A percentile compares a stretch with the other conserved stretches of the same genome.
Evolutionary conservation across 768 basidiomycete genomes (phyloP).

Genomic region (Termitomyces sp.): DNA sequence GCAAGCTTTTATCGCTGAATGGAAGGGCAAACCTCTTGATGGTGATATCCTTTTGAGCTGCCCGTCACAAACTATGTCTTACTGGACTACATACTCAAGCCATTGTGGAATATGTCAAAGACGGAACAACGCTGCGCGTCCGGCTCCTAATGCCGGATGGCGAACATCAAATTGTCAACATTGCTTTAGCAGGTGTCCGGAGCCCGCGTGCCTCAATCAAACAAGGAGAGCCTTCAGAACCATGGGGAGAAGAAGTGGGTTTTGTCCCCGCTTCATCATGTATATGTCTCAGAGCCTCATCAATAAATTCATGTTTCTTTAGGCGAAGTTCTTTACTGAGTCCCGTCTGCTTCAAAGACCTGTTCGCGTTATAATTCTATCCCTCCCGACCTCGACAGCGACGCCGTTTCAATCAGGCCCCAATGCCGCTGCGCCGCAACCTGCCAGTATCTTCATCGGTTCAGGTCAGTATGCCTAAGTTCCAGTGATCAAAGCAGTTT

Average conservation of each 20-base stretch:
- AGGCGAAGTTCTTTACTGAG: constrained; percentile 96
- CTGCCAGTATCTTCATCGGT: constrained; percentile 89
- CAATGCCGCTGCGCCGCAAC: constrained; percentile 50
- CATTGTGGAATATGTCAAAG: constrained; percentile 90
- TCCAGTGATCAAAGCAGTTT: neutral
- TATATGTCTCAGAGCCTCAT: constrained; percentile 12
- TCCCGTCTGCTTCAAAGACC: constrained; percentile 77
- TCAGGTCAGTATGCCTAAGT: constrained; percentile 48
- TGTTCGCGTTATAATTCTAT: constrained; percentile 77
- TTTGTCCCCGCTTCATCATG: constrained; percentile 7
- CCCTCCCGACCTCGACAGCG: constrained; percentile 74
- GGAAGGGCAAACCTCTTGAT: constrained; percentile 90
- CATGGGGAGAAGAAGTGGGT: constrained; percentile 86
- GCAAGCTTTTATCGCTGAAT: constrained; percentile 82
- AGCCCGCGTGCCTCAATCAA: constrained; percentile 68
- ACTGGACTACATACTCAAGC: constrained; percentile 42
- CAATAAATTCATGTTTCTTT: constrained; percentile 19
- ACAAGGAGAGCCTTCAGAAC: constrained; percentile 77
- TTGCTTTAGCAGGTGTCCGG: constrained; percentile 81
- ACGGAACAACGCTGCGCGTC: constrained; percentile 87
- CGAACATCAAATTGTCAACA: constrained; percentile 87
- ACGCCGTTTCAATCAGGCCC: constrained; percentile 74
- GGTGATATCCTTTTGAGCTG: constrained; percentile 42
- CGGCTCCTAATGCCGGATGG: constrained; percentile 86
- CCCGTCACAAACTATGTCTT: constrained; percentile 7